Percentiles rank a stretch among this genome's conserved stretches.
phyloP scores from a whole-genome alignment of 2,329 filamentous ascomycete species.

The Stagonosporopsis chrysanthemi region DNA sequence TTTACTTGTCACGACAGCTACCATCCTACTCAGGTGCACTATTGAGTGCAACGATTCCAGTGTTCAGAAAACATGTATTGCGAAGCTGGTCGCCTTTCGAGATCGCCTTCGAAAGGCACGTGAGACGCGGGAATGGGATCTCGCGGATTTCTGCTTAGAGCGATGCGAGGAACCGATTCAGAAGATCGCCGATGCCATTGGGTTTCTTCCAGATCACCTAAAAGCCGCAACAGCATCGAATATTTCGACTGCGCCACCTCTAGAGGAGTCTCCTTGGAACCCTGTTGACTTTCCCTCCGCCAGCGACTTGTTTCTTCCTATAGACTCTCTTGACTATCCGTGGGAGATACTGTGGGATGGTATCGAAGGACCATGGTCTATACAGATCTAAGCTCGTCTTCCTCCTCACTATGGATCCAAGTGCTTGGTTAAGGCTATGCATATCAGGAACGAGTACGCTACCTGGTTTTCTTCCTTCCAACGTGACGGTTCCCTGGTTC shows the following conservation, averaged over 20 bases:
- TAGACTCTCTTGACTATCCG: slow-evolving; percentile 25
- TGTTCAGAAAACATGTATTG: slow-evolving; percentile 15
- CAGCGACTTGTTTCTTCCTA: slow-evolving; percentile 17
- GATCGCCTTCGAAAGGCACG: slow-evolving; percentile 19
- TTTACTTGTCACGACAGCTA: slow-evolving; percentile 27
- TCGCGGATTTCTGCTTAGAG: slow-evolving; percentile 32
- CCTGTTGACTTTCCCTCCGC: not conserved
- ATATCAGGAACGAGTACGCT: not conserved
- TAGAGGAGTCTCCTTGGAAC: not conserved
- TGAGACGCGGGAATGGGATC: slow-evolving; percentile 21
- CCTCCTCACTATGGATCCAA: not conserved
- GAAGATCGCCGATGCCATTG: slow-evolving; percentile 25
- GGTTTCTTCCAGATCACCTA: not conserved
- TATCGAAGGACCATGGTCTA: slow-evolving; percentile 23
- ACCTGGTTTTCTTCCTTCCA: not conserved
- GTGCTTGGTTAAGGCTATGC: not conserved
- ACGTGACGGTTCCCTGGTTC: not conserved
- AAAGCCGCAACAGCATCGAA: not conserved
- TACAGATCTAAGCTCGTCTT: slow-evolving; percentile 17
- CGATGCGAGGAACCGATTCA: slow-evolving; percentile 31
- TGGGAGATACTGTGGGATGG: slow-evolving; percentile 29
- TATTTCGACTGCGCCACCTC: not conserved
- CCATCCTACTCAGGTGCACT: slow-evolving; percentile 26
- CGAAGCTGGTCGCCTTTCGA: slow-evolving; percentile 18
- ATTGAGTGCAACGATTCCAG: slow-evolving; percentile 21